Evolutionary conservation across 2,329 filamentous ascomycete genomes (phyloP), one percentile per base, ranked within the genome.

Genomic region (Botrytis sinoallii): DNA sequence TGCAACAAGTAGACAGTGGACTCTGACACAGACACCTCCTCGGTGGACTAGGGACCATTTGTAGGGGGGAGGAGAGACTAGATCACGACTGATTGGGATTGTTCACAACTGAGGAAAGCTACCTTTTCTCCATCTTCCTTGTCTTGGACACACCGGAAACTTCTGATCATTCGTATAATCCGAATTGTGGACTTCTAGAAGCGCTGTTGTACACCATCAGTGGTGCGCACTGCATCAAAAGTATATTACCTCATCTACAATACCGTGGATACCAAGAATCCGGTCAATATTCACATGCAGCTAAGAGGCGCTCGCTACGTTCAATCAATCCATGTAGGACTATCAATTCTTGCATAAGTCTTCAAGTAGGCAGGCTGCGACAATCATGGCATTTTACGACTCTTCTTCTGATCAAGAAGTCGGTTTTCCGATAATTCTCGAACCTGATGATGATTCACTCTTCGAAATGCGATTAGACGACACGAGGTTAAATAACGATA

Each of bases 371-470:
- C 60, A 69, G 65, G 66, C 40, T 40, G 20, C 38, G 65, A n/a
- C 69, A 69, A 69, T 52, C 44, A 77, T 76, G 75, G 74, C 74
- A 29, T 75, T 74, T 29, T 76, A 76, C 75, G 72, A 76, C 57
- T 76, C 75, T n/a, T 74, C 76, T 60, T 75, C 75, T 22, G 68
- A 71, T 32, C 72, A 72, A 38, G 70, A 73, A 63, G 69, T 55
- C 73, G 73, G 55, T 32, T 74, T 77, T 61, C 77, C 77, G 32
- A 77, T 77, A 42, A 71, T 77, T 38, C 73, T 78, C 72, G 71
- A 77, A 65, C 75, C 77, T 22, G 74, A 75, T 52, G 63, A 74
- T 48, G 65, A 55, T 71, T 75, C 74, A 61, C 67, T 29, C 35
- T 60, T 71, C 63, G 65, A 66, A 18, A 57, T 69, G 16, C 40